These are phyloP conservation scores for Sorghum bicolor DNA, from an alignment of 176 grass and related monocot genomes.

Conservation along the genomic window Sorghum_bicolor_NCBIv3 NC_012879.2:3375001-3375500, in stretches of 20 bases:
- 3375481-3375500: slow-evolving; percentile 39
- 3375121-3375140: neutral
- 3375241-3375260: slow-evolving; percentile 90
- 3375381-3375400: slow-evolving; percentile 91
- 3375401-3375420: slow-evolving; percentile 77
- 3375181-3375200: slow-evolving; percentile 94
- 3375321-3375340: neutral
- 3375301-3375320: neutral
- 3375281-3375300: neutral
- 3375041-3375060: neutral
- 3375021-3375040: slow-evolving; percentile 57
- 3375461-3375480: neutral
- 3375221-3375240: slow-evolving; percentile 81
- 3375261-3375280: slow-evolving; percentile 65
- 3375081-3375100: no score
- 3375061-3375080: neutral
- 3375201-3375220: slow-evolving; percentile 70
- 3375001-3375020: slow-evolving; percentile 55
- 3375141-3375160: neutral
- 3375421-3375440: slow-evolving; percentile 70
- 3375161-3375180: slow-evolving; percentile 31
- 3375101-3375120: neutral
- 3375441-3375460: slow-evolving; percentile 34
- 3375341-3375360: neutral
- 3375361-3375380: slow-evolving; percentile 98